Evolutionary conservation across 352 stramenopile species (phyloP).

Genomic region (Pythium diclinum): DNA sequence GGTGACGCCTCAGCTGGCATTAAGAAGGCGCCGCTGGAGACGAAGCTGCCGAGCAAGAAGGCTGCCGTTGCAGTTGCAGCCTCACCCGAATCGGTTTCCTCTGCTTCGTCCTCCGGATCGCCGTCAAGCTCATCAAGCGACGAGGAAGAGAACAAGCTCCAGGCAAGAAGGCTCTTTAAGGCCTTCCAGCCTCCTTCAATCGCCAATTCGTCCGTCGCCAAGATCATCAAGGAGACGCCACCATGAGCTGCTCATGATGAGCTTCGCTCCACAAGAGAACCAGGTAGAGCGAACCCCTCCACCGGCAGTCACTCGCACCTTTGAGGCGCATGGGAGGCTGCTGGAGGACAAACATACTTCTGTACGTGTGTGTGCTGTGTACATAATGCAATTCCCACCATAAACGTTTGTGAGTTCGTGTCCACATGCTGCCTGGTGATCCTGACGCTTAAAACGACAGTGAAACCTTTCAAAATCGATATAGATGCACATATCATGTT

Average conservation of each 20-base stretch:
- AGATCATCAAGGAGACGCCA: not conserved
- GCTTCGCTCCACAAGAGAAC: not conserved
- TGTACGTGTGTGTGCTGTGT: not conserved
- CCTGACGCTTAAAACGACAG: not conserved
- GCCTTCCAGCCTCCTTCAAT: conserved; percentile 14
- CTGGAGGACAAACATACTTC: not conserved
- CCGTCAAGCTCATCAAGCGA: conserved; percentile 6
- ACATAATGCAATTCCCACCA: not conserved
- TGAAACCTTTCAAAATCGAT: not conserved
- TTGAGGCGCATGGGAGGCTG: not conserved
- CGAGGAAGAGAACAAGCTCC: conserved; percentile 9
- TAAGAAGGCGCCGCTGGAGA: not conserved
- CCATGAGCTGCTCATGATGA: not conserved
- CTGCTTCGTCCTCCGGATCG: conserved; percentile 7
- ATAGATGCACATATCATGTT: not conserved
- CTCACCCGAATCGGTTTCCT: conserved; percentile 7
- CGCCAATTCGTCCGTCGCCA: not conserved
- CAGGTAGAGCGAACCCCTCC: not conserved
- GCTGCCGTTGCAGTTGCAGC: not conserved
- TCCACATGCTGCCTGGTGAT: not conserved
- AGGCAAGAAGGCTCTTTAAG: conserved; percentile 23
- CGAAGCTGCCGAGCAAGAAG: not conserved
- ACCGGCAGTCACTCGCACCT: no score
- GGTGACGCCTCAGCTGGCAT: not conserved
- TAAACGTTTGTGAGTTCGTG: not conserved